phyloP scores from a whole-genome alignment of 73 alveolate species.

The Breviolum minutum region DNA sequence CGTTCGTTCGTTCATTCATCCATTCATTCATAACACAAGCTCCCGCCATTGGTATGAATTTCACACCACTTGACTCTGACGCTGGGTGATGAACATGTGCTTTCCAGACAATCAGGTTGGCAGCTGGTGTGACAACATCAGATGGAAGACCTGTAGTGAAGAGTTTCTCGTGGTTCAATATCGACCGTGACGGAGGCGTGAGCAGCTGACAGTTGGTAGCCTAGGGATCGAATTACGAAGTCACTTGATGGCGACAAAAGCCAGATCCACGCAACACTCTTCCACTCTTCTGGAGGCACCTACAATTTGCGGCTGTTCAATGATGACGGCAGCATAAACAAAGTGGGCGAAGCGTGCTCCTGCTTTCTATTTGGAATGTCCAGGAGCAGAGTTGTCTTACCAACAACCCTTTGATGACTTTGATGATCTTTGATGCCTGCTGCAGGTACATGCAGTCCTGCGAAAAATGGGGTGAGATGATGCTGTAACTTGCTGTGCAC shows the following conservation, averaged over 20 bases:
- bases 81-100: no score
- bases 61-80: no score
- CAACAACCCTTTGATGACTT: not conserved
- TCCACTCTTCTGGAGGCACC: conserved; percentile 31
- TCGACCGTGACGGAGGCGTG: conserved; percentile 84
- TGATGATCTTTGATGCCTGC: not conserved
- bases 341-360: conserved; percentile 51
- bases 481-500: not conserved
- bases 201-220: not conserved
- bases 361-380: not conserved
- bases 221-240: not conserved
- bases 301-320: conserved; percentile 70
- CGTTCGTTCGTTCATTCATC: no score
- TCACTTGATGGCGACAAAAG: not conserved
- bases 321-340: conserved; percentile 53
- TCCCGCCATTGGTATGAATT: no score
- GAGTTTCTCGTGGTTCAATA: conserved; percentile 84
- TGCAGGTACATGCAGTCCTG: conserved; percentile 67
- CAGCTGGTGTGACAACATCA: conserved; percentile 33
- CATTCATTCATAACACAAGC: no score
- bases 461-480: conserved; percentile 60
- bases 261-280: not conserved
- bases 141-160: conserved; percentile 87
- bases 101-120: conserved; percentile 1
- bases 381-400: not conserved